Conservation (phyloP, 305 asterid genomes). For the Euphrasia arctica region DNA sequence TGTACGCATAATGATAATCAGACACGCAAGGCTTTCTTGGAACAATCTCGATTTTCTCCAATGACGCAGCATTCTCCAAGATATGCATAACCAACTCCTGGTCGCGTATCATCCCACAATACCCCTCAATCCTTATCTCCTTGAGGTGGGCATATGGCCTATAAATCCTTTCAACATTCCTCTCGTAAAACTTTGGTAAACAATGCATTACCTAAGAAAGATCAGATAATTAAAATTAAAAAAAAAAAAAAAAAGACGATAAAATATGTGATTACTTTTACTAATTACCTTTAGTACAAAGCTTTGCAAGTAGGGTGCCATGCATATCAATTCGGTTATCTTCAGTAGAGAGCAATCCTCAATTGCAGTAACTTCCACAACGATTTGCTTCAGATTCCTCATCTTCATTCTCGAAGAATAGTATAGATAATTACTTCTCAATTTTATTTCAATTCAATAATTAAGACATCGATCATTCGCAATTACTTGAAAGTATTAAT, state of each 20-base stretch:
- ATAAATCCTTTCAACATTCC: not conserved
- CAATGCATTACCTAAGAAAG: not conserved
- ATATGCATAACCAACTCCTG: constrained; percentile 5
- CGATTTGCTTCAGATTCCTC: constrained; percentile 14
- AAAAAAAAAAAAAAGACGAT: too few relatives aligned
- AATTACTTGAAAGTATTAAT: not conserved
- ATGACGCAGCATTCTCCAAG: not conserved
- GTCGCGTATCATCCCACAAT: not conserved
- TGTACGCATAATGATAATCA: not conserved
- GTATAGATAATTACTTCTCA: too few relatives aligned
- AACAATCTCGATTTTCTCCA: constrained; percentile 8
- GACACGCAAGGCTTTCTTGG: not conserved
- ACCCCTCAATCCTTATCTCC: constrained; percentile 12
- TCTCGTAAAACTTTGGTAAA: not conserved
- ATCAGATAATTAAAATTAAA: too few relatives aligned
- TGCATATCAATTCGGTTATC: not conserved
- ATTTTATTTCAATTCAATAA: too few relatives aligned
- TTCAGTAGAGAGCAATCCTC: not conserved
- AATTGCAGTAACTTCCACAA: not conserved
- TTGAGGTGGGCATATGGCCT: constrained; percentile 10
- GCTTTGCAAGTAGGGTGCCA: constrained; percentile 16
- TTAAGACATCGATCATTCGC: too few relatives aligned
- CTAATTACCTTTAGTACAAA: constrained; percentile 20
- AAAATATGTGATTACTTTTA: too few relatives aligned
- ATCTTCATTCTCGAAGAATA: not conserved